phyloP scores from a whole-genome alignment of 2,329 filamentous ascomycete species.

The Hyphodiscus sp. region DNA sequence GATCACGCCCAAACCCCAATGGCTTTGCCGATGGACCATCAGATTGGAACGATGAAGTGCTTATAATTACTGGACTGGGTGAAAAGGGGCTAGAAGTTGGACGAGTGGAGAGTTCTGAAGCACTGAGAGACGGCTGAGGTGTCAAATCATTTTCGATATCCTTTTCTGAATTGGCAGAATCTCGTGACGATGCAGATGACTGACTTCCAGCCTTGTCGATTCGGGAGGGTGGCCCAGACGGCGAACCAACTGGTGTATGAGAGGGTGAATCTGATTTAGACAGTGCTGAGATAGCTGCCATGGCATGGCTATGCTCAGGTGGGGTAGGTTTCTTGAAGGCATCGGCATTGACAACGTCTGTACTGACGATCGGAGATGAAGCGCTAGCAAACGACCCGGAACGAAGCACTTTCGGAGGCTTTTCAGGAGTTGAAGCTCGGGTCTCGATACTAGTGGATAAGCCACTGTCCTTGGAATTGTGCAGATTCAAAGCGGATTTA shows the following conservation, averaged over 20 bases:
- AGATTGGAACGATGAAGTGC: slow-evolving; percentile 35
- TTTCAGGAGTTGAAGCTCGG: slow-evolving; percentile 34
- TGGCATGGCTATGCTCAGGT: slow-evolving; percentile 54
- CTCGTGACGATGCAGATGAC: not conserved
- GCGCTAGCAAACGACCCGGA: slow-evolving; percentile 57
- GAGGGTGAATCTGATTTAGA: slow-evolving; percentile 49
- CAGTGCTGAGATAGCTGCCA: slow-evolving; percentile 61
- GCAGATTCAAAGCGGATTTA: slow-evolving; percentile 24
- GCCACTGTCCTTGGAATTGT: slow-evolving; percentile 30
- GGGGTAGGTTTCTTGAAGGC: slow-evolving; percentile 49
- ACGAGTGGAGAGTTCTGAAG: slow-evolving; percentile 8
- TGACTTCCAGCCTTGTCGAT: not conserved
- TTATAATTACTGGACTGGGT: slow-evolving; percentile 30
- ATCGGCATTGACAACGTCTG: slow-evolving; percentile 61
- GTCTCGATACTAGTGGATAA: slow-evolving; percentile 45
- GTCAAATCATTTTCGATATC: slow-evolving; percentile 27
- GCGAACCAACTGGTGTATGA: slow-evolving; percentile 40
- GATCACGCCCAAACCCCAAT: slow-evolving; percentile 35
- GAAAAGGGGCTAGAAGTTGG: slow-evolving; percentile 17
- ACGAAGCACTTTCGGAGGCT: slow-evolving; percentile 48
- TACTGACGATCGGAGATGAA: slow-evolving; percentile 59
- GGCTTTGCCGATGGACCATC: slow-evolving; percentile 35
- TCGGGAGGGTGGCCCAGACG: slow-evolving; percentile 28
- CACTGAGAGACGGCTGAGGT: slow-evolving; percentile 23
- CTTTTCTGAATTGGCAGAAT: slow-evolving; percentile 36